Conservation (phyloP, 441 rosid species). For the Capsella rubella region DNA sequence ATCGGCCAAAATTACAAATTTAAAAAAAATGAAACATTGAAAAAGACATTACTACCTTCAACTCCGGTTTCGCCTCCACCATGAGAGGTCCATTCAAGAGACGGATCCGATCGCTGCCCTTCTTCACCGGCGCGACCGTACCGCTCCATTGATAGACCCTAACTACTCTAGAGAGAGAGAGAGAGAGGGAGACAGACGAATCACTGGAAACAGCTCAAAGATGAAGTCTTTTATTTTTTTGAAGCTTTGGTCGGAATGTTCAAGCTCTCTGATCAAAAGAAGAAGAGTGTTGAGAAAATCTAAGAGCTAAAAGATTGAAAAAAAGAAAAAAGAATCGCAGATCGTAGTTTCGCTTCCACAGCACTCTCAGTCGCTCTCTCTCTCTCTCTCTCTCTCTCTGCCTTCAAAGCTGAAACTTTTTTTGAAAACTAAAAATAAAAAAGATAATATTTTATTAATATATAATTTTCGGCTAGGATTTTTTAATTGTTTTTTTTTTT, state of each 20-base stretch:
- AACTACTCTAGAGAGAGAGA: not conserved
- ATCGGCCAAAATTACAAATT: conserved; percentile 10
- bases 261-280: conserved; percentile 51
- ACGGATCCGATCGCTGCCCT: conserved; percentile 76
- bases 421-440: conserved; percentile 3
- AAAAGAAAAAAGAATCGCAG: conserved; percentile 18
- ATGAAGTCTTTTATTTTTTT: not conserved
- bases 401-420: conserved; percentile 39
- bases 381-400: conserved; percentile 21
- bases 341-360: conserved; percentile 47
- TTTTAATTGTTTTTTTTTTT: not conserved
- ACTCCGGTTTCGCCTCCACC: conserved; percentile 72
- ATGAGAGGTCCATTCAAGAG: conserved; percentile 68
- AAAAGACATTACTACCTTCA: conserved; percentile 52
- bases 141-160: conserved; percentile 66
- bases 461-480: conserved; percentile 40
- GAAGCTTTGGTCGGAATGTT: conserved; percentile 28
- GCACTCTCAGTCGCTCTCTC: conserved; percentile 42
- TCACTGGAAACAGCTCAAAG: conserved; percentile 15
- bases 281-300: conserved; percentile 23
- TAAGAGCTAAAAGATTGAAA: not conserved
- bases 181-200: conserved; percentile 10
- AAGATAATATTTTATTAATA: not conserved
- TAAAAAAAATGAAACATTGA: conserved; percentile 9
- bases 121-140: conserved; percentile 65